Base-by-base conservation (phyloP, 208 protist genomes). In the Trypanosoma theileri region DNA sequence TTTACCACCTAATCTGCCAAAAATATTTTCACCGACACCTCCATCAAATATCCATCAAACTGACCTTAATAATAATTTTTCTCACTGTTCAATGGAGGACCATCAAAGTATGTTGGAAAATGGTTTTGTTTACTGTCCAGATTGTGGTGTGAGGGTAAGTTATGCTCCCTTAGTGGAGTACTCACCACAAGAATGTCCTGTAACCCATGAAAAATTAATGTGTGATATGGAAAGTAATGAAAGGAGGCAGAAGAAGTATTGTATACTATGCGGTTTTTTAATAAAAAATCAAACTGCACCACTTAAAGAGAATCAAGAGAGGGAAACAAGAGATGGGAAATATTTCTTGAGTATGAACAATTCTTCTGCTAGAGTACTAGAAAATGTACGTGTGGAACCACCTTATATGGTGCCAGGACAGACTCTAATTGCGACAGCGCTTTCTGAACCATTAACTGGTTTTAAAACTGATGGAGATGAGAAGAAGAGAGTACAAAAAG, bases 101-200 rank as follows among this genome's bases (percentile, higher is more conserved):
- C 66, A 71, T 40, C n/a, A 63, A 22, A 17, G 31, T 22, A 71
- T 71, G 66, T 8, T 56, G 19, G 56, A 46, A 45, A 56, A 22
- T 46, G 66, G 66, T 2, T 63, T 63, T 63, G 66, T 63, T 19
- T 71, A 41, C 35, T 71, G 66, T n/a, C 45, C 66, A 22, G 1
- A 63, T 12, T 71, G 66, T 56, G 66, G 66, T 16, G 8, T 35
- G 22, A 59, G 42, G 45, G 4, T 71, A 35, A 35, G 26, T 58
- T 26, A 40, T 50, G 54, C 24, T 53, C n/a, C 56, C 4, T 21
- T 26, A 14, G 56, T 63, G 22, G 42, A 63, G 16, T 71, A 48
- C 17, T 54, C 22, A 40, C 28, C 56, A 19, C 12, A 13, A 44
- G 66, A 71, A 10, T 71, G 66, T 54, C 66, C 66, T 26, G 56